Conservation (phyloP, 441 rosid genomes). For the Aleurites moluccanus region DNA sequence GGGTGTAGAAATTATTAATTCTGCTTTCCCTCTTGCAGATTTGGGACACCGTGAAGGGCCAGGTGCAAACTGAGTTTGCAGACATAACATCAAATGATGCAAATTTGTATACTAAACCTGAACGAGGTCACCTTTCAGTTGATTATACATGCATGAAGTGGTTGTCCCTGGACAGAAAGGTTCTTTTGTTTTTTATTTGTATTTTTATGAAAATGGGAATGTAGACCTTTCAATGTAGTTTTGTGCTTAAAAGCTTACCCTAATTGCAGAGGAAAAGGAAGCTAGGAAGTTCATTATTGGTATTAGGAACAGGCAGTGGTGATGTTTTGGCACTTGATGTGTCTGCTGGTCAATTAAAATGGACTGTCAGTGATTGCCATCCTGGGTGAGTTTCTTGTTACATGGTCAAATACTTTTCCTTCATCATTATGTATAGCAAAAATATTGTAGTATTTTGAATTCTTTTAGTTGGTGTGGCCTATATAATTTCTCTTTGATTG, state of each 20-base stretch:
- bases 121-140: conserved; percentile 66
- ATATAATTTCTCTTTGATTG: not conserved
- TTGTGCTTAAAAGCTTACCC: conserved; percentile 8
- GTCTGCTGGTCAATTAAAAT: conserved; percentile 81
- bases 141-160: conserved; percentile 92
- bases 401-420: not conserved
- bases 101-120: conserved; percentile 40
- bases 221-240: conserved; percentile 14
- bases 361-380: conserved; percentile 87
- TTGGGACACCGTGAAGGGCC: conserved; percentile 84
- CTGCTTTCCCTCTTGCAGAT: conserved; percentile 36
- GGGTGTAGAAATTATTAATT: not conserved
- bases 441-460: not conserved
- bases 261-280: conserved; percentile 82
- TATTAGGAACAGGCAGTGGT: conserved; percentile 93
- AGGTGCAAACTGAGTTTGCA: conserved; percentile 77
- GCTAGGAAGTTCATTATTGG: conserved; percentile 54
- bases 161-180: conserved; percentile 67
- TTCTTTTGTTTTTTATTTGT: conserved; percentile 17
- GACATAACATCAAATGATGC: conserved; percentile 55
- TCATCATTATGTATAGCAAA: not conserved
- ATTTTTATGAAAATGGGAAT: not conserved
- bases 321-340: conserved; percentile 92
- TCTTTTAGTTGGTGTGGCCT: not conserved
- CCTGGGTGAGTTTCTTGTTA: conserved; percentile 65